Evolutionary conservation across 352 stramenopile species (phyloP).

Genomic region (Pythium dissotocum): DNA sequence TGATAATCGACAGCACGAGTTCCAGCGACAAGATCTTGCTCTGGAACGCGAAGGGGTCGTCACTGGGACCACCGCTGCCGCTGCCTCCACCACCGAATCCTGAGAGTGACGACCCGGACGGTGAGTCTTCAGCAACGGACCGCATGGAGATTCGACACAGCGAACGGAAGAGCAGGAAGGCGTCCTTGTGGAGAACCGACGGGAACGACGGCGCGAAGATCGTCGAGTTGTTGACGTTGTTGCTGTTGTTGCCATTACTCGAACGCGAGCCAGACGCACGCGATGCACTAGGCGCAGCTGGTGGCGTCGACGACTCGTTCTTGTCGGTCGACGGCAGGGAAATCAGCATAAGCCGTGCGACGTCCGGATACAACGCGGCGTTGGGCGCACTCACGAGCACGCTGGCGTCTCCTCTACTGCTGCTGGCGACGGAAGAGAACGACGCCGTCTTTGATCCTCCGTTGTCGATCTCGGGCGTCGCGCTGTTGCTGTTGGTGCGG

Average conservation of each 20-base stretch:
- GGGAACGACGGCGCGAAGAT: slow-evolving; percentile 83
- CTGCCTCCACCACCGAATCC: slow-evolving; percentile 24
- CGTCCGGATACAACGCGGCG: slow-evolving; percentile 47
- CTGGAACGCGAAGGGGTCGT: slow-evolving; percentile 94
- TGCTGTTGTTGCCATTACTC: slow-evolving; percentile 9
- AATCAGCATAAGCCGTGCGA: slow-evolving; percentile 19
- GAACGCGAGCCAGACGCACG: not conserved
- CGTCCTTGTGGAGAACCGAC: slow-evolving; percentile 97
- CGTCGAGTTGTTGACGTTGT: slow-evolving; percentile 29
- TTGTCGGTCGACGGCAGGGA: not conserved
- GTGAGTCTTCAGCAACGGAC: slow-evolving; percentile 91
- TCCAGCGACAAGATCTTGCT: slow-evolving; percentile 98
- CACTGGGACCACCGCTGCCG: slow-evolving; percentile 36
- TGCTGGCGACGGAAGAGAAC: slow-evolving; percentile 21
- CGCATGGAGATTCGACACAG: slow-evolving; percentile 94
- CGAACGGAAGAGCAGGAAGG: slow-evolving; percentile 97
- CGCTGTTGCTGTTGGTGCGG: slow-evolving; percentile 14
- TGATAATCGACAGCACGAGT: slow-evolving; percentile 96
- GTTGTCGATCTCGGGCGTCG: slow-evolving; percentile 3
- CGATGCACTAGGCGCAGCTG: not conserved
- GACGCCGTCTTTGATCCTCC: slow-evolving; percentile 14
- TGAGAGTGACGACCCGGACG: slow-evolving; percentile 35
- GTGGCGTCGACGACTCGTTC: not conserved
- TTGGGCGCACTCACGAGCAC: slow-evolving; percentile 12
- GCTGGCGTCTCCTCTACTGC: not conserved